phyloP scores from a whole-genome alignment of 2,329 filamentous ascomycete genomes.

The Stagonosporopsis chrysanthemi region DNA sequence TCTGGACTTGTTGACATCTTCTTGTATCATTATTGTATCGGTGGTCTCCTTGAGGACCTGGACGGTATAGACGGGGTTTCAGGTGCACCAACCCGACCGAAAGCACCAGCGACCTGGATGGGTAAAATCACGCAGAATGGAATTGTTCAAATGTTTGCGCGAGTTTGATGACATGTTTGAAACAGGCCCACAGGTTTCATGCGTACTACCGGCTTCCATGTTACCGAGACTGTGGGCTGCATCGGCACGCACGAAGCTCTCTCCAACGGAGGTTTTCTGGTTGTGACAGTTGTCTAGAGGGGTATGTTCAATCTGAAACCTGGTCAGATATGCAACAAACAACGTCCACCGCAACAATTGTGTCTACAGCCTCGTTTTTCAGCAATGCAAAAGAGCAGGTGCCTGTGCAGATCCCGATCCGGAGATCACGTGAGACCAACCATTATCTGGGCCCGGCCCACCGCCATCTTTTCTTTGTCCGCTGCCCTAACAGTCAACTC shows the following conservation, averaged over 20 bases:
- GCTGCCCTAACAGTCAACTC: background rate
- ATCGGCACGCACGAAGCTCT: too few species aligned
- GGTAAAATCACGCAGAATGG: background rate
- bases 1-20: conserved; percentile 3
- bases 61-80: background rate
- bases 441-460: background rate
- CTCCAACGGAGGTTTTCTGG: too few species aligned
- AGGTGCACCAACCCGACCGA: too few species aligned
- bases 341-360: too few species aligned
- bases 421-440: background rate
- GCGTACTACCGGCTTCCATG: background rate
- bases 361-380: too few species aligned
- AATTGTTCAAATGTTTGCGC: background rate
- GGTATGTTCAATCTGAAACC: too few species aligned
- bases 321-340: too few species aligned
- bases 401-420: conserved; percentile 1
- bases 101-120: too few species aligned
- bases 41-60: background rate
- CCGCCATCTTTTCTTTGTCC: conserved; percentile 1
- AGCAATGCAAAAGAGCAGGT: too few species aligned
- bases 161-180: background rate
- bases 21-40: conserved; percentile 17
- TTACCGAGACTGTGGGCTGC: too few species aligned
- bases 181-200: conserved; percentile 3
- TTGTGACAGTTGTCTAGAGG: too few species aligned